A percentile compares a stretch with the other conserved stretches of the same genome.
Conservation (phyloP, 805 yeast species). For the Candida saitoana region DNA sequence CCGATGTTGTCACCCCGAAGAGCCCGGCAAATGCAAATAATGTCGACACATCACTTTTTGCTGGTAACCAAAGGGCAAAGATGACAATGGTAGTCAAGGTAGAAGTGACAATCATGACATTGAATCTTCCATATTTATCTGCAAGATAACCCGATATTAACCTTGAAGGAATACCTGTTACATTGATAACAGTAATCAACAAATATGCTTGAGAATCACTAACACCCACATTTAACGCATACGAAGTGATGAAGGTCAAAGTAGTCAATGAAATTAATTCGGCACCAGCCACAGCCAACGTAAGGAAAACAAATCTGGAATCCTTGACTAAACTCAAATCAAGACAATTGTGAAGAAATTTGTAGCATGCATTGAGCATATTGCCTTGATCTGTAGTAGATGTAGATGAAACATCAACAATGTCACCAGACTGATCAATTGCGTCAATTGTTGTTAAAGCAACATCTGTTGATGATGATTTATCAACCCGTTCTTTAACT, state of each 20-base stretch:
- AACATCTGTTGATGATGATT: neutral
- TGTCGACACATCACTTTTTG: constrained; percentile 31
- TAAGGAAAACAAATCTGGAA: constrained; percentile 17
- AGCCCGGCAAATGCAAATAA: constrained; percentile 44
- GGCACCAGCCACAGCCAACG: constrained; percentile 20
- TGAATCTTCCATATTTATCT: constrained; percentile 26
- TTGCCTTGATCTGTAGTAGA: neutral
- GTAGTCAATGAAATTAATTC: constrained; percentile 51
- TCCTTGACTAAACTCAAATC: constrained; percentile 22
- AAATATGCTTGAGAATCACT: constrained; percentile 18
- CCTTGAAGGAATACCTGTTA: constrained; percentile 26
- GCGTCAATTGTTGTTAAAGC: neutral
- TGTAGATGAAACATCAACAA: neutral
- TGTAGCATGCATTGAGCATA: constrained; percentile 5
- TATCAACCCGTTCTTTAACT: constrained; percentile 17
- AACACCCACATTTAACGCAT: constrained; percentile 22
- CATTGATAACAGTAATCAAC: constrained; percentile 24
- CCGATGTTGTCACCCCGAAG: constrained; percentile 55
- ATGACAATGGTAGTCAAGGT: constrained; percentile 18
- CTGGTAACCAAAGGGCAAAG: constrained; percentile 26
- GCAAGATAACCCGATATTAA: constrained; percentile 24
- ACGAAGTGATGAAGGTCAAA: constrained; percentile 24
- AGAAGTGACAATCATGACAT: constrained; percentile 21
- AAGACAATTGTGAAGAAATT: constrained; percentile 28
- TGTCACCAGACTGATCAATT: neutral